Evolutionary conservation across 2,329 filamentous ascomycete species (phyloP).

Genomic region (Domatiomyces globalis): DNA sequence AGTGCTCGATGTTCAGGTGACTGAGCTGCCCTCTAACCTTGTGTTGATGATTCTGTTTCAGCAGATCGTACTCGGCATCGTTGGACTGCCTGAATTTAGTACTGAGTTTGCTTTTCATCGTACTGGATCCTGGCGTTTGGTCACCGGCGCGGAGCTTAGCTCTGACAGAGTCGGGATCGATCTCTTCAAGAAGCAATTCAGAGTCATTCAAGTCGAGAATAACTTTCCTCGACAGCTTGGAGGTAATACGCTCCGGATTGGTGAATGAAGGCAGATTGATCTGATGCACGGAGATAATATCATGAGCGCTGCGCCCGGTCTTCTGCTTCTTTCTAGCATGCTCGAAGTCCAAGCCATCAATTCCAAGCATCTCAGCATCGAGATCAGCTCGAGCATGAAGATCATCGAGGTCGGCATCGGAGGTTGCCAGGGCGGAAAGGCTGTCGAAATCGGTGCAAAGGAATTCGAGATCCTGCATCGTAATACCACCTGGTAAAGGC

Average conservation of each 20-base stretch:
- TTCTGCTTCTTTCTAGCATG: constrained; percentile 55
- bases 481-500: constrained; percentile 53
- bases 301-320: constrained; percentile 28
- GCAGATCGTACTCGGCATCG: constrained; percentile 83
- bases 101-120: constrained; percentile 41
- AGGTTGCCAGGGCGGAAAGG: constrained; percentile 38
- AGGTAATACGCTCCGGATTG: constrained; percentile 60
- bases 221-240: constrained; percentile 61
- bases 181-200: constrained; percentile 67
- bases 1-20: constrained; percentile 86
- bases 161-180: constrained; percentile 49
- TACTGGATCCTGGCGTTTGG: constrained; percentile 45
- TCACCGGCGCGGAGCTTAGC: constrained; percentile 25
- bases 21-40: constrained; percentile 88
- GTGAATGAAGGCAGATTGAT: constrained; percentile 61
- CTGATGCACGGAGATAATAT: constrained; percentile 39
- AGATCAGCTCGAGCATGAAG: constrained; percentile 17
- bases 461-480: constrained; percentile 66
- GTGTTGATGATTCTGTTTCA: constrained; percentile 94
- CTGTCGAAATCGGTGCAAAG: constrained; percentile 77
- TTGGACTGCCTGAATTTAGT: constrained; percentile 92
- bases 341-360: constrained; percentile 34
- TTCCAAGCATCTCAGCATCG: constrained; percentile 47
- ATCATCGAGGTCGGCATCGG: constrained; percentile 22
- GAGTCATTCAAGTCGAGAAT: constrained; percentile 80